Base-by-base conservation (phyloP, 306 rosid genomes). In the Nissolia schottii region DNA sequence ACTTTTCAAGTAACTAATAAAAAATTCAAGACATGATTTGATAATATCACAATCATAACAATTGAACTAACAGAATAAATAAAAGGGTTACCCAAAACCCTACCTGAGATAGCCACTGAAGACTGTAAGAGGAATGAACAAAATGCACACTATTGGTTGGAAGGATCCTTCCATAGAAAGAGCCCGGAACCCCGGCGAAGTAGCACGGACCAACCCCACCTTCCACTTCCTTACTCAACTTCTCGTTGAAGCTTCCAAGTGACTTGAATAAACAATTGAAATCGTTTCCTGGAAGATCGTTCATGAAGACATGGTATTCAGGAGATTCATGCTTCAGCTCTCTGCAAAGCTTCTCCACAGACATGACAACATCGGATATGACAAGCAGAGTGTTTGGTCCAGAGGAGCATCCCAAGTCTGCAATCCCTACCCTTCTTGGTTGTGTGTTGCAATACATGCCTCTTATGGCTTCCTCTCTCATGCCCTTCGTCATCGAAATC, bases 391-490 rank as follows among this genome's bases (percentile, higher is more conserved):
- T 80, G 78, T 86, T 86, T 27, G 90, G 84, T 32, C 90, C 90
- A 0, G 82, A 80, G 67, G 90, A 77, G 68, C 90, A 86, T 12
- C 90, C 90, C 66, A 86, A 48, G 54, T 86, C 90, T 2, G 87
- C 90, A 3, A 83, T 80, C 11, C 34, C 76, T 4, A 86, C 34
- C 60, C 50, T 71, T 28, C n/a, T 64, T 9, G 76, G 71, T 16
- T 12, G 25, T 41, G 2, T 73, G 57, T 14, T 31, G 71, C 56
- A 9, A 41, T 51, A 84, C 3, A 81, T 27, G 3, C 40, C 48
- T 4, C 64, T 24, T 19, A 78, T 58, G 22, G 84, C 86, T 73
- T 83, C 85, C 74, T 83, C 87, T 9, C 61, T 55, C 11, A 83
- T 49, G 3, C 60, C 77, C 77, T 69, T 80, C 7, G 86, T 83